These are phyloP conservation scores for Leptodermis oblonga DNA, from an alignment of 257 asterid species.

Conservation along the genomic window DNA sequence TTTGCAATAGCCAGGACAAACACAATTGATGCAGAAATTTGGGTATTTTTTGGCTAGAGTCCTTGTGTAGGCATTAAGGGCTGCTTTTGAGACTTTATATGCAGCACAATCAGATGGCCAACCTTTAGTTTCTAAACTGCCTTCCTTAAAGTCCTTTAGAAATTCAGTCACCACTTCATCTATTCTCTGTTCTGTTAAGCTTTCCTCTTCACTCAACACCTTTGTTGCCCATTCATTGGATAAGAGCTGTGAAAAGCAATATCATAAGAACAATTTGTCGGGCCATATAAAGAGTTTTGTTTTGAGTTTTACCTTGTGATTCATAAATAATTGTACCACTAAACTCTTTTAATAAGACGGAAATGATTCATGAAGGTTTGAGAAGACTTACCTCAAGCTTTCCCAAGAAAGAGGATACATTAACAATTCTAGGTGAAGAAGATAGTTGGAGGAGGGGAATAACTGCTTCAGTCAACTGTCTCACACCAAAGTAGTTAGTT, in stretches of 20 bases:
- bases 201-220: neutral
- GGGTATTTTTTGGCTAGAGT: constrained; percentile 26
- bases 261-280: too few relatives aligned
- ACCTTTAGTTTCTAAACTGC: constrained; percentile 16
- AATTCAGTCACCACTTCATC: constrained; percentile 19
- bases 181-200: constrained; percentile 21
- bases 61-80: constrained; percentile 30
- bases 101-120: constrained; percentile 26
- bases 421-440: constrained; percentile 24
- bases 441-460: constrained; percentile 23
- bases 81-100: constrained; percentile 29
- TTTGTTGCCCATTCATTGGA: constrained; percentile 10
- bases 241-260: too few relatives aligned
- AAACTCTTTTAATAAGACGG: too few relatives aligned
- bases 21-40: constrained; percentile 21
- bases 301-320: too few relatives aligned
- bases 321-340: too few relatives aligned
- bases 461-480: constrained; percentile 21
- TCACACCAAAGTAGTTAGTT: constrained; percentile 26
- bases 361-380: too few relatives aligned
- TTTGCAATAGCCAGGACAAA: constrained; percentile 25
- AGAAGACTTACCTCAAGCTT: constrained; percentile 14
- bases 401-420: constrained; percentile 26
- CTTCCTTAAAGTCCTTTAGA: constrained; percentile 20
- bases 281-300: too few relatives aligned